These are phyloP conservation scores for Lophiotrema nucula DNA, from an alignment of 495 filamentous ascomycete species.

Conservation along the genomic window DNA sequence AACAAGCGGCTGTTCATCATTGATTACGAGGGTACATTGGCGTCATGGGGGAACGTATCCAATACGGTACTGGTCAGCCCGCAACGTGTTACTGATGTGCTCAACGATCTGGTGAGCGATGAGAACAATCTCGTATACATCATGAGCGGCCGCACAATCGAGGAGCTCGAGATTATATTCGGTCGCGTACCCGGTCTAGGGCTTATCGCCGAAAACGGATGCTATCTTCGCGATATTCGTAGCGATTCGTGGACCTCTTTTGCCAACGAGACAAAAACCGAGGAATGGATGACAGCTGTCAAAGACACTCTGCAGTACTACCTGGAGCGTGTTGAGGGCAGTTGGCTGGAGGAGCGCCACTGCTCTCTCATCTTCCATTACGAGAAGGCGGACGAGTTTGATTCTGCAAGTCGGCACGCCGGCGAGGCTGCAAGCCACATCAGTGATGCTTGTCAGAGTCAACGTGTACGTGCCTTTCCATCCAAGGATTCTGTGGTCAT, in stretches of 20 bases:
- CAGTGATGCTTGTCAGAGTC: constrained; percentile 82
- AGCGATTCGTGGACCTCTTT: constrained; percentile 68
- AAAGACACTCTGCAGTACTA: constrained; percentile 79
- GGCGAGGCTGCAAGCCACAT: constrained; percentile 87
- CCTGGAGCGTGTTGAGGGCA: constrained; percentile 80
- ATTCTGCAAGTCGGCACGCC: constrained; percentile 69
- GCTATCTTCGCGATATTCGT: constrained; percentile 72
- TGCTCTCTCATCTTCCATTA: constrained; percentile 89
- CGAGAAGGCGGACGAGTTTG: constrained; percentile 72
- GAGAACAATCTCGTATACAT: constrained; percentile 83
- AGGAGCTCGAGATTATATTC: constrained; percentile 86
- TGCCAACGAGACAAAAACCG: constrained; percentile 63
- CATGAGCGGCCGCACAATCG: constrained; percentile 80
- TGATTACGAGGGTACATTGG: constrained; percentile 89
- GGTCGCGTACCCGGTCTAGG: constrained; percentile 73
- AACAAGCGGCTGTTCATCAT: constrained; percentile 76
- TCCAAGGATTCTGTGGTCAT: constrained; percentile 74
- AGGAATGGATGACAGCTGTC: constrained; percentile 75
- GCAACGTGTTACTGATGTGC: constrained; percentile 73
- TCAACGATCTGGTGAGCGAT: constrained; percentile 77
- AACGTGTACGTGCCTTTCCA: constrained; percentile 81
- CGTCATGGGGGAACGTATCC: constrained; percentile 75
- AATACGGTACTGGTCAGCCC: constrained; percentile 80
- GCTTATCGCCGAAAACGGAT: constrained; percentile 89
- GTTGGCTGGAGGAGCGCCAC: constrained; percentile 79